Evolutionary conservation across 768 basidiomycete species (phyloP), one percentile per base, ranked within the genome.

Genomic region (Panellus pusillus): DNA sequence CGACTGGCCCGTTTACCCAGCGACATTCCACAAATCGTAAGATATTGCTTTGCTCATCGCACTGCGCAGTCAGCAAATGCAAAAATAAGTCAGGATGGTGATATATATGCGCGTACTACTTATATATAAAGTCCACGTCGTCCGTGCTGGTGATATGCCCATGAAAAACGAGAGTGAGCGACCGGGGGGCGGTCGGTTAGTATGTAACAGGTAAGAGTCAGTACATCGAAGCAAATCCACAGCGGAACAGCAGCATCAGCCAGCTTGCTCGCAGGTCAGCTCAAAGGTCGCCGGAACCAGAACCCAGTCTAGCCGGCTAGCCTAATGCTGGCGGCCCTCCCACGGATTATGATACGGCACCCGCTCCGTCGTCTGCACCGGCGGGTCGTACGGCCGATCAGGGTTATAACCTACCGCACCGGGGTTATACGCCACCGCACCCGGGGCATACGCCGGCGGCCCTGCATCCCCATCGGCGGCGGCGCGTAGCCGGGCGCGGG

Each of bases 331-430:
- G 20, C 32, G 49, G 9, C 47, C 48, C 50, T 53, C 58, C 43
- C 47, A 60, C 20, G 58, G 58, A 39, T 60, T 60, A 47, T 56
- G 54, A 47, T 60, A 60, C 18, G 58, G 58, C 31, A 60, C 54
- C 37, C 43, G 58, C 54, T 60, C 54, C 20, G 47, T 42, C 32
- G 32, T 35, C 32, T 35, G 32, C 11, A 35, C 32, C 13, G 58
- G 58, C 20, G 58, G 58, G 54, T 60, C 58, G 46, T 60, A 60
- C 31, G 58, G 54, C 38, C 54, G 54, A 39, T 55, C 58, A 32
- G 54, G 51, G 54, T 56, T 60, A 50, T 60, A 60, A 2, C 32
- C 32, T 3, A 35, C 32, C 28, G 27, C 37, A 9, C 52, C 49
- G 24, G 54, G 53, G 24, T 40, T 27, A 4, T 38, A 50, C 24